A percentile compares a stretch with the other conserved stretches of the same genome.
phyloP scores from a whole-genome alignment of 805 yeast species.

The Scheffersomyces ergatensis region DNA sequence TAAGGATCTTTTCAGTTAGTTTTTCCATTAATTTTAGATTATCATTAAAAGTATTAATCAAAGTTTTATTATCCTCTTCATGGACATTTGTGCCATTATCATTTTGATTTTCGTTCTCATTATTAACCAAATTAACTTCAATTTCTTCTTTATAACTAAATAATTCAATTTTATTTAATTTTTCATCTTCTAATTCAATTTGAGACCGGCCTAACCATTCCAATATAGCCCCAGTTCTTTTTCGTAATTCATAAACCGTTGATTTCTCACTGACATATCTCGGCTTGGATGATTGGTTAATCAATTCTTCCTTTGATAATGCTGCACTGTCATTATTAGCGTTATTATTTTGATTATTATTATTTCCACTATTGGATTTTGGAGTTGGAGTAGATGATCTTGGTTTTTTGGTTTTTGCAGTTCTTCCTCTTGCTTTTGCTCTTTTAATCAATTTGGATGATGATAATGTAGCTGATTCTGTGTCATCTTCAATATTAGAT shows the following conservation, averaged over 20 bases:
- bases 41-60: slow-evolving; percentile 49
- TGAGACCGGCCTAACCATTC: slow-evolving; percentile 91
- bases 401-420: slow-evolving; percentile 7
- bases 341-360: not conserved
- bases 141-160: slow-evolving; percentile 40
- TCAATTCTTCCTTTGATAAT: slow-evolving; percentile 42
- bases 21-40: slow-evolving; percentile 68
- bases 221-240: slow-evolving; percentile 83
- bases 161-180: slow-evolving; percentile 51
- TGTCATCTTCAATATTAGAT: slow-evolving; percentile 9
- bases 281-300: slow-evolving; percentile 77
- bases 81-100: not conserved
- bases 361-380: slow-evolving; percentile 13
- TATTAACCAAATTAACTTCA: not conserved
- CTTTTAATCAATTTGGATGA: not conserved
- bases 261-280: slow-evolving; percentile 76
- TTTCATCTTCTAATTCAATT: slow-evolving; percentile 74
- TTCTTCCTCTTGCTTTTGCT: slow-evolving; percentile 11
- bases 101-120: not conserved
- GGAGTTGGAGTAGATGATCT: slow-evolving; percentile 8
- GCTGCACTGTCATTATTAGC: slow-evolving; percentile 3
- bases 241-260: slow-evolving; percentile 78
- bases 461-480: slow-evolving; percentile 1
- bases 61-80: slow-evolving; percentile 22
- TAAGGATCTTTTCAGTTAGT: slow-evolving; percentile 64